phyloP scores from a whole-genome alignment of 306 rosid genomes.

The Rubus idaeus region DNA sequence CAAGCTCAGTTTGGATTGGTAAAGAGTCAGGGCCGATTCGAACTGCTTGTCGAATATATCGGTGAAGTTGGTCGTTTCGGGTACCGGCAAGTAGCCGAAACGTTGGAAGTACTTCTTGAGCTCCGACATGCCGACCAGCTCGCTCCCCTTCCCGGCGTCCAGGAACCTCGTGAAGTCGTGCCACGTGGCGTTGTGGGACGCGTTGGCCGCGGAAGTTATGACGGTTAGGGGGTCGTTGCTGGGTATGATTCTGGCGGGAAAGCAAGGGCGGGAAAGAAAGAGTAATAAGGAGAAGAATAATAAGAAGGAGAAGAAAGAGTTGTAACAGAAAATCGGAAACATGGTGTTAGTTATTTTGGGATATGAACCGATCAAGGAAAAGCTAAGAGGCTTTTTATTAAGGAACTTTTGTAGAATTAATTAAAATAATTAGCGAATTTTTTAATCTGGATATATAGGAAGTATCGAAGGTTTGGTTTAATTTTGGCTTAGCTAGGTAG shows the following conservation, averaged over 20 bases:
- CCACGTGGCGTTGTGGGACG: conserved; percentile 60
- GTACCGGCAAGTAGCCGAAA: conserved; percentile 69
- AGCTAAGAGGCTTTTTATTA: background rate
- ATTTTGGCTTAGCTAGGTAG: conserved; percentile 24
- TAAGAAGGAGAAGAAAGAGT: conserved; percentile 19
- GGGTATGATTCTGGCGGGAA: conserved; percentile 59
- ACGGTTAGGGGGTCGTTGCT: conserved; percentile 34
- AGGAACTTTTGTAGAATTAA: background rate
- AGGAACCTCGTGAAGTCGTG: conserved; percentile 60
- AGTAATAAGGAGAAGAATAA: conserved; percentile 28
- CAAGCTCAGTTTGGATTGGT: conserved; percentile 66
- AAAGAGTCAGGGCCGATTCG: conserved; percentile 60
- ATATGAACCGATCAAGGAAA: conserved; percentile 16
- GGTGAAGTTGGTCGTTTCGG: conserved; percentile 44
- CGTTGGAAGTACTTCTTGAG: conserved; percentile 75
- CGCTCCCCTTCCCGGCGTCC: conserved; percentile 68
- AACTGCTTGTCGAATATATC: conserved; percentile 61
- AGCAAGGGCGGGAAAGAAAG: conserved; percentile 54
- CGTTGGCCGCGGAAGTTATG: conserved; percentile 22
- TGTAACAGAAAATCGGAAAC: conserved; percentile 46
- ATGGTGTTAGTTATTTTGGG: conserved; percentile 41
- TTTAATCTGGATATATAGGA: background rate
- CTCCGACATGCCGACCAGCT: conserved; percentile 68
- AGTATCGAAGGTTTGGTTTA: conserved; percentile 9
- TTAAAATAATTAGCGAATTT: conserved; percentile 5